A percentile compares a stretch with the other conserved stretches of the same genome.
phyloP scores from a whole-genome alignment of 106 monocot species.

The Allium sativum region DNA sequence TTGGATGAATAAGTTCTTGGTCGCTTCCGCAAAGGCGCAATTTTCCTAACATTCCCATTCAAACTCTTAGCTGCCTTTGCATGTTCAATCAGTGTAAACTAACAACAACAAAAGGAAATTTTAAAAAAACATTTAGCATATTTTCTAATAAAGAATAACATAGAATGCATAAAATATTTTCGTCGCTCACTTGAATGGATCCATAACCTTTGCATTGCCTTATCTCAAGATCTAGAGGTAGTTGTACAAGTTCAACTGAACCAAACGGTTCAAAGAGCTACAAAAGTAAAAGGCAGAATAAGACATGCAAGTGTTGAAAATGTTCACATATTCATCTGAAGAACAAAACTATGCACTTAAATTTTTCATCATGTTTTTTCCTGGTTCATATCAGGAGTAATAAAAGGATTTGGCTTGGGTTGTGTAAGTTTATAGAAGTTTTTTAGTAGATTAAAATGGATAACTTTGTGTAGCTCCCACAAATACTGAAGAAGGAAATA shows the following conservation, averaged over 20 bases:
- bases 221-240: conserved; percentile 61
- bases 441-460: too few species aligned
- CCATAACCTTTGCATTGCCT: conserved; percentile 86
- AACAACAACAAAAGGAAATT: background rate
- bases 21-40: too few species aligned
- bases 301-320: background rate
- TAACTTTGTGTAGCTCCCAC: too few species aligned
- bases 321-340: too few species aligned
- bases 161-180: background rate
- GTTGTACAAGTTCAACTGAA: conserved; percentile 71
- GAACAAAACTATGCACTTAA: too few species aligned
- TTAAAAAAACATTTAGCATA: background rate
- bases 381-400: too few species aligned
- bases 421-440: too few species aligned
- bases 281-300: background rate
- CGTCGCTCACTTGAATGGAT: conserved; percentile 59
- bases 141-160: background rate
- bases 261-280: conserved; percentile 92
- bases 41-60: too few species aligned
- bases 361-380: too few species aligned
- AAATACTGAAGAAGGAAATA: too few species aligned
- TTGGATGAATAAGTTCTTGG: too few species aligned
- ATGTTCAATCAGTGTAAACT: conserved; percentile 71
- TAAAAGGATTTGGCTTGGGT: too few species aligned
- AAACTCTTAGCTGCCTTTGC: conserved; percentile 66